Evolutionary conservation across 768 basidiomycete species (phyloP).

Genomic region (Mycena alexandri): DNA sequence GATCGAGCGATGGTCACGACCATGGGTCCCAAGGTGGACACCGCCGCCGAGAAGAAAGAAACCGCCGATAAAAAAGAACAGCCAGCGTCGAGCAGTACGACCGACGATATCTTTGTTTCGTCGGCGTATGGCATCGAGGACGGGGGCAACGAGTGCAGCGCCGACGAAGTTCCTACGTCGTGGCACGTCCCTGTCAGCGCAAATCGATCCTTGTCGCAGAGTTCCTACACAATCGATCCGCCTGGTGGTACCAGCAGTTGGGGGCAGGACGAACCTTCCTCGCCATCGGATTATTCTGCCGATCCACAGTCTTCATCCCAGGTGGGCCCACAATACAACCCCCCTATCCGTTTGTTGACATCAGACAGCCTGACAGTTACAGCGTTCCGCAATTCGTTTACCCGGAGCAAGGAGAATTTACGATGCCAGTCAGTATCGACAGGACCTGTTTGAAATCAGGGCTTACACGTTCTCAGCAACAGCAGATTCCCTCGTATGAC

Average conservation of each 20-base stretch:
- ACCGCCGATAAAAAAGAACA: not conserved
- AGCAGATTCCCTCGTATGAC: slow-evolving; percentile 1
- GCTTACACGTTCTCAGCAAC: slow-evolving; percentile 1
- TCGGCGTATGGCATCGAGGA: slow-evolving; percentile 2
- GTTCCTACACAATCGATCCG: slow-evolving; percentile 13
- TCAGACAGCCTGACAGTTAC: not conserved
- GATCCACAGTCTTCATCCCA: not conserved
- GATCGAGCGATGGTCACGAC: slow-evolving; percentile 28
- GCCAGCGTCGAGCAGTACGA: slow-evolving; percentile 1
- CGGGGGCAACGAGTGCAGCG: not conserved
- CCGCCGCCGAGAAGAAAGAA: not conserved
- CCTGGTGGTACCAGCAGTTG: slow-evolving; percentile 27
- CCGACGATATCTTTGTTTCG: slow-evolving; percentile 14
- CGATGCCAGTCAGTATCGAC: not conserved
- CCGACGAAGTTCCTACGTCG: not conserved
- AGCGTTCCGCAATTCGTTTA: not conserved
- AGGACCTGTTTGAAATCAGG: not conserved
- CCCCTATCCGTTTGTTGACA: not conserved
- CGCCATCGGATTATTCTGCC: slow-evolving; percentile 2
- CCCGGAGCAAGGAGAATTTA: not conserved
- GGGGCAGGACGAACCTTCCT: not conserved
- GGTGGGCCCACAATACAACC: not conserved
- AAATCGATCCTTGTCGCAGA: slow-evolving; percentile 12
- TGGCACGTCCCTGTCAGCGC: not conserved
- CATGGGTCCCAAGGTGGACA: not conserved